Conservation (phyloP, 306 rosid species). For the Betula pendula region DNA sequence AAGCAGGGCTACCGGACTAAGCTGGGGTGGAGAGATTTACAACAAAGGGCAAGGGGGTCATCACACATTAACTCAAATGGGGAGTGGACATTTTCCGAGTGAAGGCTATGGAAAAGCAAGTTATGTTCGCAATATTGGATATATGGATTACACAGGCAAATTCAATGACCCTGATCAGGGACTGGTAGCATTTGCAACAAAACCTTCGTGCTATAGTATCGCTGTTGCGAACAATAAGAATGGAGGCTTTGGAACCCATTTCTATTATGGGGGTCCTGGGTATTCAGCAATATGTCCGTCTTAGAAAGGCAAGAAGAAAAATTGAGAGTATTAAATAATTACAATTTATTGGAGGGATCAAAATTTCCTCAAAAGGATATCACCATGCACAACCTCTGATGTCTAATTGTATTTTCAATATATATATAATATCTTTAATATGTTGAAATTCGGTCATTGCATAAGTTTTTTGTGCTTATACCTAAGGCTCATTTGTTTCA, state of each 20-base stretch:
- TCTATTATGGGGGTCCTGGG: constrained; percentile 30
- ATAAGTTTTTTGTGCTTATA: too few relatives aligned
- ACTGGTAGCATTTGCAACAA: background rate
- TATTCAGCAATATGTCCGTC: constrained; percentile 8
- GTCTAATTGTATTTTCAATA: too few relatives aligned
- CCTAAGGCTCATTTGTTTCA: too few relatives aligned
- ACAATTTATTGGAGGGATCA: too few relatives aligned
- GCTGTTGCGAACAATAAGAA: background rate
- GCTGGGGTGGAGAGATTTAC: constrained; percentile 29
- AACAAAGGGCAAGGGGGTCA: background rate
- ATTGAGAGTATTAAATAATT: background rate
- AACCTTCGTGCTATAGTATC: constrained; percentile 28
- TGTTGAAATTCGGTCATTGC: too few relatives aligned
- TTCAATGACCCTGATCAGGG: background rate
- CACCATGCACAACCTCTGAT: too few relatives aligned
- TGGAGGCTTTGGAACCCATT: background rate
- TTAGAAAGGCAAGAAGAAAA: background rate
- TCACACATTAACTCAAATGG: constrained; percentile 37
- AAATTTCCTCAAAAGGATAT: too few relatives aligned
- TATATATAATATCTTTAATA: too few relatives aligned
- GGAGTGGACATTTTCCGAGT: constrained; percentile 29
- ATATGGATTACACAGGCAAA: background rate
- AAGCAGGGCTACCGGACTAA: background rate
- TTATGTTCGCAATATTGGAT: constrained; percentile 21
- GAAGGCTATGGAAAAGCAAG: constrained; percentile 29